Percentiles rank a stretch among this genome's conserved stretches.
Conservation (phyloP, 441 rosid species). For the Brassica balearica region DNA sequence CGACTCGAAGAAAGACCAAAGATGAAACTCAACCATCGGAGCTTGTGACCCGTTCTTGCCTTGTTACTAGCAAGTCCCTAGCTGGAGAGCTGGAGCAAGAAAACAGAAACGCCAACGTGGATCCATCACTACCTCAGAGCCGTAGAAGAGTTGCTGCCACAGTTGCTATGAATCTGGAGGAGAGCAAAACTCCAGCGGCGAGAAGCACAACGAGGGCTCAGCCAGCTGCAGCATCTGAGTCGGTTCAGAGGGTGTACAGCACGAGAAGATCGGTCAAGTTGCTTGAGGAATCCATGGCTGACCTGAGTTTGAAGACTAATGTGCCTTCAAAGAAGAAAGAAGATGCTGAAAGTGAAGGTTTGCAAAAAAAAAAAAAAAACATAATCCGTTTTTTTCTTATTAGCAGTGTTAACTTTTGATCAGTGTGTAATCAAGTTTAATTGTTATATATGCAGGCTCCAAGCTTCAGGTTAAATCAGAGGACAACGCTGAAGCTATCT, state of each 20-base stretch:
- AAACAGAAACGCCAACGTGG: constrained; percentile 45
- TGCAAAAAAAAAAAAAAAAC: background rate
- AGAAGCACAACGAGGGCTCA: constrained; percentile 39
- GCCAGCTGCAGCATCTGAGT: constrained; percentile 43
- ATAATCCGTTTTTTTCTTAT: constrained; percentile 21
- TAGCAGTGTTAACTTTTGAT: background rate
- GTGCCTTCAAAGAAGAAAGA: constrained; percentile 29
- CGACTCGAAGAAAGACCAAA: constrained; percentile 58
- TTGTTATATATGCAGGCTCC: constrained; percentile 43
- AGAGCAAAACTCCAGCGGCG: constrained; percentile 44
- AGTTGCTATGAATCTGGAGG: constrained; percentile 32
- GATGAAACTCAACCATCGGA: constrained; percentile 59
- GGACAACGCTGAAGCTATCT: constrained; percentile 30
- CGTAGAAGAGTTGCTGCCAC: constrained; percentile 50
- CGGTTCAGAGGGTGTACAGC: constrained; percentile 56
- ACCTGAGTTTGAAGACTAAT: constrained; percentile 60
- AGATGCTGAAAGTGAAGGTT: constrained; percentile 33
- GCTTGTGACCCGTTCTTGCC: constrained; percentile 54
- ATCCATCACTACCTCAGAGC: constrained; percentile 50
- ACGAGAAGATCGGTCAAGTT: constrained; percentile 77
- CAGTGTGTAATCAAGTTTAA: constrained; percentile 25
- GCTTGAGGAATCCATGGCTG: constrained; percentile 65
- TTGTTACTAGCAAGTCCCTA: constrained; percentile 47
- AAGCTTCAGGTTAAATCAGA: constrained; percentile 30
- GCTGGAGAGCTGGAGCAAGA: constrained; percentile 57